Percentiles rank a stretch among this genome's conserved stretches.
phyloP scores from a whole-genome alignment of 352 stramenopile species.

The Phytophthora tubulina region DNA sequence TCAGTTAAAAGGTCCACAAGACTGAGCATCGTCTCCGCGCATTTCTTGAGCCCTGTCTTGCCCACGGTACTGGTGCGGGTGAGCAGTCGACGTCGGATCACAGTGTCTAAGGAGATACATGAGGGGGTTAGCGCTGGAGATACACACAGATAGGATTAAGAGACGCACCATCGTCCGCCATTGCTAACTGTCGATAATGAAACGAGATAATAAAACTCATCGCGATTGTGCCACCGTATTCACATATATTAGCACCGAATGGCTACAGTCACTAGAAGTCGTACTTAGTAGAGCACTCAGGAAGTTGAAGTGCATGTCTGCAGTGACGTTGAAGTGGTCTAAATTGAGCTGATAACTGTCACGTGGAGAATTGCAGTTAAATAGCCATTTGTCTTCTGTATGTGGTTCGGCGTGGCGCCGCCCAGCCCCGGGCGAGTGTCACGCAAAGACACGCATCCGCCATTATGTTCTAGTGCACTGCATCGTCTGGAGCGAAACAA shows the following conservation, averaged over 20 bases:
- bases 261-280: no score
- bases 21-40: constrained; percentile 72
- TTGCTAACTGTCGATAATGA: neutral
- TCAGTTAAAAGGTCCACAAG: constrained; percentile 74
- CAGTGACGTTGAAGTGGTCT: no score
- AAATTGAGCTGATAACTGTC: no score
- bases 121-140: neutral
- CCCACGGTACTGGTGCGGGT: constrained; percentile 84
- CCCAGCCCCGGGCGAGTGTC: constrained; percentile 54
- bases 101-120: constrained; percentile 45
- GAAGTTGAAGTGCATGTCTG: no score
- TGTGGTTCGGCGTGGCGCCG: constrained; percentile 82
- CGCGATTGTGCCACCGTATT: no score
- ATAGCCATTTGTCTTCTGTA: constrained; percentile 11
- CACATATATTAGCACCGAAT: no score
- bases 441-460: constrained; percentile 44
- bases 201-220: no score
- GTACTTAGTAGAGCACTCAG: no score
- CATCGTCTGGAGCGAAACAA: constrained; percentile 38
- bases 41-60: constrained; percentile 85
- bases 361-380: no score
- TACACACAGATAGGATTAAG: neutral
- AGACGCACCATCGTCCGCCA: constrained; percentile 63
- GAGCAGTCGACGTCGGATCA: constrained; percentile 80
- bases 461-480: constrained; percentile 49